A percentile compares a stretch with the other conserved stretches of the same genome.
phyloP scores from a whole-genome alignment of 495 filamentous ascomycete species.

The Podospora comata region DNA sequence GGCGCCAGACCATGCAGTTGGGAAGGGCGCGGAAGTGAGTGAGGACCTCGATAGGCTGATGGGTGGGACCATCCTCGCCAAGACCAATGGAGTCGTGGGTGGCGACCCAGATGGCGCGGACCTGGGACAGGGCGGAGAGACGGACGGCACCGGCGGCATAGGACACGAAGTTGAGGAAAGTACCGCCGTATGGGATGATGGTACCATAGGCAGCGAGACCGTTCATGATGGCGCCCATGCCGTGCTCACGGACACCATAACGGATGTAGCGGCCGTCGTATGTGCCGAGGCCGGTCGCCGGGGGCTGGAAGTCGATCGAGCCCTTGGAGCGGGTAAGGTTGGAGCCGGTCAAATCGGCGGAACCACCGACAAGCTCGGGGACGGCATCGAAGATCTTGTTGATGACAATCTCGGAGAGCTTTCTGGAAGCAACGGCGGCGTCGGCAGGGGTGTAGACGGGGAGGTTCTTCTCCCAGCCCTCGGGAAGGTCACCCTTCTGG shows the following conservation, averaged over 20 bases:
- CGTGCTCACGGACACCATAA: conserved; percentile 96
- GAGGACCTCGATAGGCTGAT: conserved; percentile 99
- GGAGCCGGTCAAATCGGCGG: conserved; percentile 95
- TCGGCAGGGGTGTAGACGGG: conserved; percentile 89
- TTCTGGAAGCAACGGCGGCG: conserved; percentile 81
- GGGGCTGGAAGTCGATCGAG: conserved; percentile 96
- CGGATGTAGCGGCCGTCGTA: conserved; percentile 91
- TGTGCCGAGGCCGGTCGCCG: conserved; percentile 75
- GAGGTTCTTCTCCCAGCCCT: conserved; percentile 94
- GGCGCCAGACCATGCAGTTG: conserved; percentile 99
- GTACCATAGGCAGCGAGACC: conserved; percentile 94
- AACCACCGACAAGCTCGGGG: conserved; percentile 92
- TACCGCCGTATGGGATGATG: conserved; percentile 88
- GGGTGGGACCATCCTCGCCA: conserved; percentile 96
- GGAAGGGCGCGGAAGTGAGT: conserved; percentile 98
- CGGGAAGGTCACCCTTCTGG: conserved; percentile 77
- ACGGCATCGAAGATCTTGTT: conserved; percentile 78
- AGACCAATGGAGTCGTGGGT: conserved; percentile 99
- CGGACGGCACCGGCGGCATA: conserved; percentile 95
- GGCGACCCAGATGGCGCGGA: conserved; percentile 91
- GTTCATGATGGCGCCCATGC: conserved; percentile 98
- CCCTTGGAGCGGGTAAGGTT: conserved; percentile 99
- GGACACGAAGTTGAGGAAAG: conserved; percentile 99
- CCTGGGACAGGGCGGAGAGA: conserved; percentile 86
- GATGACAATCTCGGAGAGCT: conserved; percentile 91